Base-by-base conservation (phyloP, 768 basidiomycete species). In the Pisolithus orientalis region DNA sequence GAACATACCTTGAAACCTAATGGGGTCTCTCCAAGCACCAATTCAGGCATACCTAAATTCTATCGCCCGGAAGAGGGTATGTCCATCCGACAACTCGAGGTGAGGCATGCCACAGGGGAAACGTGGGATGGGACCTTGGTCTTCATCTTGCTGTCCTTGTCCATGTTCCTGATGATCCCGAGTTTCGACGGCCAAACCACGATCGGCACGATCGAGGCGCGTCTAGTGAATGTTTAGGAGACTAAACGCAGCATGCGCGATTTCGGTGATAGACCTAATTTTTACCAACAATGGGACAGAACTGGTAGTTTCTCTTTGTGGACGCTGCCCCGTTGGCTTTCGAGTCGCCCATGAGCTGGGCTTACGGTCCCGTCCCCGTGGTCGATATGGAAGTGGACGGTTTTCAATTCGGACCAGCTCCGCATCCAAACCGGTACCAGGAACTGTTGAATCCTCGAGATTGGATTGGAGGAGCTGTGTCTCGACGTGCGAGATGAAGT, bases 71-170 rank as follows among this genome's bases (percentile, higher is more conserved):
- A 94, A 65, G 3, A 69, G 75, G 2, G 73, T 77, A 13, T 71
- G 65, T n/a, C 94, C 94, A 64, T 97, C 94, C 49, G 80, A 84
- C 47, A 96, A 66, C 57, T 84, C 75, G 28, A 96, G 74, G 42
- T 71, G 77, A 51, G 96, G 73, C 83, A 90, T 92, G 29, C 83
- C 79, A 49, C 91, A 71, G 4, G 91, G 83, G 66, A 92, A 97
- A 51, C 78, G 84, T 3, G 91, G 92, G 49, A 92, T 76, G 0
- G 85, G 85, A 0, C 85, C 88, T 64, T 84, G 85, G 39, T 82
- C 84, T 40, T 80, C 72, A 32, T 75, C 71, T 54, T 80, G 80
- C 29, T 79, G 80, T 21, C 73, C 69, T 21, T 21, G 1, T 21
- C 21, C 21, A 13, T 71, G 70, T 55, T 81, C 82, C 13, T 75